These are phyloP conservation scores for Gleditsia sinensis DNA, from an alignment of 306 rosid genomes.

Conservation along the genomic window DNA sequence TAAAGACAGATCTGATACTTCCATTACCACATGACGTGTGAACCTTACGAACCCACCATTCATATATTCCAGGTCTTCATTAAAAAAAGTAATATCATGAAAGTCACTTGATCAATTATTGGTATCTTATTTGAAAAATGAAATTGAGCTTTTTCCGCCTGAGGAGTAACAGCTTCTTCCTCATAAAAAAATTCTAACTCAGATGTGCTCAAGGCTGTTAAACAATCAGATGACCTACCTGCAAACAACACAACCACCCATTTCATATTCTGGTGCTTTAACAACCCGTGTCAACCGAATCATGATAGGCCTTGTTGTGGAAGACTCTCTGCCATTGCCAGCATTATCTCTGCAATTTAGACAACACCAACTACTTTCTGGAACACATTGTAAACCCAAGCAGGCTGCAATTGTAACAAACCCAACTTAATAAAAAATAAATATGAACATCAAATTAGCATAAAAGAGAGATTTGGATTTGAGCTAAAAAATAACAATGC, in stretches of 20 bases:
- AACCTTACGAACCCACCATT: neutral
- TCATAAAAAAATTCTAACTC: neutral
- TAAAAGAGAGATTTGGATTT: neutral
- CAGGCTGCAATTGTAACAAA: constrained; percentile 66
- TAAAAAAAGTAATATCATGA: neutral
- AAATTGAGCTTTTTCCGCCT: neutral
- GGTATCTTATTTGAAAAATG: constrained; percentile 15
- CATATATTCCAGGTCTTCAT: neutral
- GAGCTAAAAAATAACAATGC: neutral
- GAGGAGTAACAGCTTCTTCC: neutral
- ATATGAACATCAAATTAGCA: neutral
- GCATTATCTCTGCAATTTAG: constrained; percentile 75
- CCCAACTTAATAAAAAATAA: too few relatives aligned
- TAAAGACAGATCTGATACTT: constrained; percentile 2
- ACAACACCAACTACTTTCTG: constrained; percentile 78
- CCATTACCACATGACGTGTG: neutral
- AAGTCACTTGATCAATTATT: constrained; percentile 13
- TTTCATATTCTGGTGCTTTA: constrained; percentile 75
- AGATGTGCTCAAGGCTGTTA: neutral
- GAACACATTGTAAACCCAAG: constrained; percentile 65
- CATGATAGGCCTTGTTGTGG: constrained; percentile 65
- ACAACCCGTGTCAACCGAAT: constrained; percentile 82
- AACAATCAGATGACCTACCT: constrained; percentile 62
- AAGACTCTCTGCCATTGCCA: constrained; percentile 58
- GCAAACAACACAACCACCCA: constrained; percentile 96